Base-by-base conservation (phyloP, 176 grass and related monocot species). In the Avena atlantica region DNA sequence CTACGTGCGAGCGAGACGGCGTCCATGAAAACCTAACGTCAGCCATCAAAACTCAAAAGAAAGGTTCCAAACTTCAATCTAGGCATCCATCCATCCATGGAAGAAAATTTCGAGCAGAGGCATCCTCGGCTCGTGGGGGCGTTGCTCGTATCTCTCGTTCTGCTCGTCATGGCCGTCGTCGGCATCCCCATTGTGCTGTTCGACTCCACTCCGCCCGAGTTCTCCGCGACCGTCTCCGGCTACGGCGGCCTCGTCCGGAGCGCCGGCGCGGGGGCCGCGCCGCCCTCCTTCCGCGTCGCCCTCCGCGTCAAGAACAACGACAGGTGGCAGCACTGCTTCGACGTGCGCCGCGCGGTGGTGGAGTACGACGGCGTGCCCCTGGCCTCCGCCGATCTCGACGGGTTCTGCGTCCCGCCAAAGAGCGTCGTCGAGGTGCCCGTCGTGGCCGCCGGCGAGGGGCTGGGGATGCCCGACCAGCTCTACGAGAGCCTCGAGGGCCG, bases 331-430 rank as follows among this genome's bases (percentile, higher is more conserved):
- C 25, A 64, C 44, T 85, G 83, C 45, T 74, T 73, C 44, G 48
- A n/a, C 16, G 57, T 5, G 5, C 40, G 1, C 36, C 36, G 58
- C 23, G 71, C 49, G 70, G 71, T 21, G 14, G 70, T 84, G 70
- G 40, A 44, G 70, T 84, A 76, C 83, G 83, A 61, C 1, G 71
- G 42, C 57, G 71, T 85, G 58, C 83, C 83, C 5, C 70, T 85
- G 56, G 83, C 83, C 25, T 47, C 9, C 44, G 71, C 71, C 25
- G 16, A 85, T 8, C 58, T 76, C 3, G 71, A 25, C 25, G 71
- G 63, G 42, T 49, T 85, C 44, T 65, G 83, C 71, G 24, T 85
- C 42, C 71, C 58, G 1, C 17, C 71, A 2, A 27, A 44, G 24
- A 31, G 44, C 58, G 57, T 85, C 40, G 24, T 59, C 3, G 60